Base-by-base conservation (phyloP, 371 early-diverging fungal genomes). In the Zychaea mexicana region DNA sequence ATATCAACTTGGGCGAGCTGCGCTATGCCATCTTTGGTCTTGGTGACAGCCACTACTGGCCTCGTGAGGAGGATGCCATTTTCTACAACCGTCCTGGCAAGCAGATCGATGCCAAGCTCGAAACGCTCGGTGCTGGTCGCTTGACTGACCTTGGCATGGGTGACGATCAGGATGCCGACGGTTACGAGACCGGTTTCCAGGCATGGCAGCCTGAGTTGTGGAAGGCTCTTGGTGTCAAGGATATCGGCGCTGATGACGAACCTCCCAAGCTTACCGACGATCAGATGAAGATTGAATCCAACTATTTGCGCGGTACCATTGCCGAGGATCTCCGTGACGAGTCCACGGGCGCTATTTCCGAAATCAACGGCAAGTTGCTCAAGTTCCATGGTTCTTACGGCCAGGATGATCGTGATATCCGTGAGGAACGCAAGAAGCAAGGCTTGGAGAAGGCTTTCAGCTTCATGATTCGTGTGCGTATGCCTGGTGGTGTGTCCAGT, bases 361-460 rank as follows among this genome's bases (percentile, higher is more conserved):
- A 95, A 78, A 88, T 85, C 71, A 95, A 95, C 78, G 91, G 91
- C 71, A 94, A 94, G 80, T 72, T 96, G 71, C 90, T 92, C 66
- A 96, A 96, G 82, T 96, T 96, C 90, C 97, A 96, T 76, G 97
- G 97, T 65, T 95, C 92, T 46, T 96, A 96, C 82, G 91, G 91
- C 77, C 97, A 96, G 70, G 97, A 96, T 73, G 97, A 96, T 76
- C 92, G 97, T 69, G 97, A 96, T 79, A 73, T 96, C 39, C 89
- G 97, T 59, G 93, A 92, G 30, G 89, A 88, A 61, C 89, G 96
- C 52, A 84, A 89, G 74, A 86, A 91, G 72, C 90, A 88, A 69
- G 94, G 95, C 61, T 75, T 93, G 7, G 96, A 96, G 78, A 90
- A 90, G 77, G 96, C 96, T 15, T 96, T 76, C 78, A 92, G 92